These are phyloP conservation scores for Didymella pinodella DNA, from an alignment of 2,329 filamentous ascomycete species.

Conservation along the genomic window DNA sequence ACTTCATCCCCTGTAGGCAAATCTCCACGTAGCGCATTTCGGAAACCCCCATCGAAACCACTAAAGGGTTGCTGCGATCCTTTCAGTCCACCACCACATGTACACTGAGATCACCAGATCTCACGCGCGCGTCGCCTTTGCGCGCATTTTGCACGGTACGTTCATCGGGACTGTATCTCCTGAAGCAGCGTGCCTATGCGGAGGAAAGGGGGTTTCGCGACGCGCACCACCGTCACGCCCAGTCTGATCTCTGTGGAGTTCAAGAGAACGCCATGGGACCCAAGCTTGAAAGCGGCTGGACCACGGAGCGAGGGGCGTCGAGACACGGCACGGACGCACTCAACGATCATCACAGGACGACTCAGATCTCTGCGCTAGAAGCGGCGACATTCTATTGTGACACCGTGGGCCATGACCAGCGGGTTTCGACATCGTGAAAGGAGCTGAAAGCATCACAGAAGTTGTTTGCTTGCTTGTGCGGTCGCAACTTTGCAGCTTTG, in stretches of 20 bases:
- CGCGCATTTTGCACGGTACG: background rate
- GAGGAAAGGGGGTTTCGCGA: background rate
- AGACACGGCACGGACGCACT: constrained; percentile 16
- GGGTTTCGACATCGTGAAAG: background rate
- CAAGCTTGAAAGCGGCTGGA: constrained; percentile 19
- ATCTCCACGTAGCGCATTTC: background rate
- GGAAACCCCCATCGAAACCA: background rate
- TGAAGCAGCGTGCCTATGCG: background rate
- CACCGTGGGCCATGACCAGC: background rate
- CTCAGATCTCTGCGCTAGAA: constrained; percentile 1
- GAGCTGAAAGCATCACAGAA: background rate
- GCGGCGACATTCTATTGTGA: constrained; percentile 1
- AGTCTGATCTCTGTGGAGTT: background rate
- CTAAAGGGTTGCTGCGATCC: background rate
- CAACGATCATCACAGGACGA: constrained; percentile 13
- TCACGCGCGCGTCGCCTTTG: background rate
- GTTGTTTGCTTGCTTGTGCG: background rate
- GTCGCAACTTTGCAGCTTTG: background rate
- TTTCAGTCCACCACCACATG: background rate
- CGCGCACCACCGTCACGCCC: constrained; percentile 2
- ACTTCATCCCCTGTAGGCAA: background rate
- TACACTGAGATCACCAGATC: background rate
- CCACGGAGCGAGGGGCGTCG: constrained; percentile 12
- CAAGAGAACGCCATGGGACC: constrained; percentile 1
- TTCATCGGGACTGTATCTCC: background rate